Conservation (phyloP, 2,329 filamentous ascomycete species). For the Pseudogymnoascus sp. region DNA sequence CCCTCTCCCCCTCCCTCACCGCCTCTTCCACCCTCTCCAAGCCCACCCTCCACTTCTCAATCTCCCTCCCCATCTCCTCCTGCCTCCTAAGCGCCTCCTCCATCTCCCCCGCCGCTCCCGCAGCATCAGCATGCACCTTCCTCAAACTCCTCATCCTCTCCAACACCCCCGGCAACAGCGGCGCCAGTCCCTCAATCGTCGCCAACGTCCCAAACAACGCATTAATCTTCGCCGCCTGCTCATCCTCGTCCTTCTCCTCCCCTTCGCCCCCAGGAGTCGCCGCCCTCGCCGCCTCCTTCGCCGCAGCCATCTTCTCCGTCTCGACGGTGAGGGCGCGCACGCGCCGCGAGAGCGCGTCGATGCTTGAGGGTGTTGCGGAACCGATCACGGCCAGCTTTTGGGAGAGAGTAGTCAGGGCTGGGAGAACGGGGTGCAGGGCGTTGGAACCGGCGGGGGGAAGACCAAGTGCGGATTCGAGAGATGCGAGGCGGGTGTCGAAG, state of each 20-base stretch:
- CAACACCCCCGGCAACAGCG: constrained; percentile 74
- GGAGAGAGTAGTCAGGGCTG: constrained; percentile 71
- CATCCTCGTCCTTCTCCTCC: constrained; percentile 38
- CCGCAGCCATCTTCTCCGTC: constrained; percentile 58
- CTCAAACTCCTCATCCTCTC: constrained; percentile 78
- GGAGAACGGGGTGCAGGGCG: constrained; percentile 62
- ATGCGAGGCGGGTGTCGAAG: constrained; percentile 72
- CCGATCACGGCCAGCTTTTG: constrained; percentile 70
- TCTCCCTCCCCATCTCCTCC: constrained; percentile 68
- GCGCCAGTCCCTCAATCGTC: constrained; percentile 78
- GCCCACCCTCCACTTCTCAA: constrained; percentile 78
- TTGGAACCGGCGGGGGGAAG: constrained; percentile 42
- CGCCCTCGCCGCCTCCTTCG: constrained; percentile 49
- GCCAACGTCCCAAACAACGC: constrained; percentile 82
- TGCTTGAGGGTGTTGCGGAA: constrained; percentile 60
- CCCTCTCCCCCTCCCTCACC: constrained; percentile 59
- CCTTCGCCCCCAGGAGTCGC: constrained; percentile 22
- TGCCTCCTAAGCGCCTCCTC: constrained; percentile 72
- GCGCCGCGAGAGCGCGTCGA: constrained; percentile 63
- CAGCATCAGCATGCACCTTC: constrained; percentile 79
- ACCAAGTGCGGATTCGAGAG: constrained; percentile 75
- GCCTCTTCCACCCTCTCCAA: constrained; percentile 69
- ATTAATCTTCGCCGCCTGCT: constrained; percentile 80
- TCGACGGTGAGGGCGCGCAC: constrained; percentile 64
- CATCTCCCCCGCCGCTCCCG: constrained; percentile 68